These are phyloP conservation scores for Vitis riparia DNA, from an alignment of 164 flowering plant species.

Conservation along the genomic window DNA sequence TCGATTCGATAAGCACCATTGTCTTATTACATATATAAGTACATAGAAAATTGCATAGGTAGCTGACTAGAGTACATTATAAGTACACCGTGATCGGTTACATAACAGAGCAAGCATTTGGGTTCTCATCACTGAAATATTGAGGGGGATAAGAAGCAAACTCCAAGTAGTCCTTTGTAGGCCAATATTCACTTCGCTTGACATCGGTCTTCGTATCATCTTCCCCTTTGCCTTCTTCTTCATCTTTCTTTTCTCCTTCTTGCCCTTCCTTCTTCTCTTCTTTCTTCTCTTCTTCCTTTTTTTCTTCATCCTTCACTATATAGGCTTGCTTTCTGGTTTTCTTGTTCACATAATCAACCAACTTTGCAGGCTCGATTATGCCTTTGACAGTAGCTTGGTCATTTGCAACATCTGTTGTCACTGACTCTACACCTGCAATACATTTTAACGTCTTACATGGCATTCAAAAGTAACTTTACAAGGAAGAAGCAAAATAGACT, in stretches of 20 bases:
- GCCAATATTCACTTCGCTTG: constrained; percentile 64
- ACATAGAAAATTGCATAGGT: constrained; percentile 15
- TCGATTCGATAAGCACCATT: not conserved
- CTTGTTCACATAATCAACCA: constrained; percentile 62
- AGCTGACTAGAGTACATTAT: not conserved
- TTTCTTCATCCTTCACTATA: constrained; percentile 47
- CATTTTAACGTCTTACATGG: not conserved
- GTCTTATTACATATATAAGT: constrained; percentile 4
- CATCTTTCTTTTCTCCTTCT: constrained; percentile 36
- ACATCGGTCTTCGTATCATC: constrained; percentile 46
- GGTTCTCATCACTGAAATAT: constrained; percentile 87
- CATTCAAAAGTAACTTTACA: not conserved
- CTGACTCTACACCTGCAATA: constrained; percentile 76
- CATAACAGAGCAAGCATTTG: constrained; percentile 79
- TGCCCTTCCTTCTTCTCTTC: constrained; percentile 41
- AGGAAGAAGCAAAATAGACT: not conserved
- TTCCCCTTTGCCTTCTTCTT: constrained; percentile 30
- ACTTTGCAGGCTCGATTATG: constrained; percentile 54
- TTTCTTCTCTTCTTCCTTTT: constrained; percentile 51
- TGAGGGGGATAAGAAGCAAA: constrained; percentile 57
- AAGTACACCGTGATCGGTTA: constrained; percentile 14
- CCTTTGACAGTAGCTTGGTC: constrained; percentile 70
- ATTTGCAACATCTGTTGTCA: constrained; percentile 50
- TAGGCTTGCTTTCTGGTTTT: constrained; percentile 61
- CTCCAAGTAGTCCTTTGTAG: constrained; percentile 46